Evolutionary conservation across 768 basidiomycete species (phyloP), one percentile per base, ranked within the genome.

Genomic region (Xerocomellus chrysenteron): DNA sequence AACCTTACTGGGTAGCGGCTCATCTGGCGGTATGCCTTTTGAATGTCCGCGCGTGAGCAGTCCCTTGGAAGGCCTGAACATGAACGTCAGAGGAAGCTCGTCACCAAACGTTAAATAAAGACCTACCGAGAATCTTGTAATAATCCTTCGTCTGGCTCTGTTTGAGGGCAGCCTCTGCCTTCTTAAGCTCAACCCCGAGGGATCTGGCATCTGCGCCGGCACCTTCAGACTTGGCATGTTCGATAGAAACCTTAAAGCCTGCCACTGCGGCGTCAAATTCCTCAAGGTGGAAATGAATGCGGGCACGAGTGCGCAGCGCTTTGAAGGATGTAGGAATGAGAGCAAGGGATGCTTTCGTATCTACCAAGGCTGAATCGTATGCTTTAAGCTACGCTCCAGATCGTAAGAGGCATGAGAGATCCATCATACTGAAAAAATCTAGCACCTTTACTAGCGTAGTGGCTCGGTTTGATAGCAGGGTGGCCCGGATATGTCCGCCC

Each of bases 91-190:
- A 24, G 12, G 14, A 14, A 9, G 17, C 5, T 43, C 43, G 11
- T 21, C 47, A 8, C 28, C 6, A n/a, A 13, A 33, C 24, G 2
- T 16, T 11, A 14, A 33, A n/a, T 40, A n/a, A 24, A 32, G 5
- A 28, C 66, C 16, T 46, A 72, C 77, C 79, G 16, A 92, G 77
- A 62, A 91, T 91, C 74, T 90, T 90, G 70, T 90, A 91, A 66
- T 92, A 92, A 65, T 94, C 92, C 73, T 93, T 94, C 52, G 88
- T 86, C 77, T 94, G 94, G 74, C 90, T 92, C 60, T 88, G 76
- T 79, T 93, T 94, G 60, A 94, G 75, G 50, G 82, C 86, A 4
- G 82, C 83, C 72, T 95, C 91, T 0, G 92, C 92, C 69, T 92
- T 90, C 71, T 83, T 86, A 41, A 93, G 76, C 65, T 95, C 92